Evolutionary conservation across 2,329 filamentous ascomycete genomes (phyloP).

Genomic region (Juglanconis juglandina): DNA sequence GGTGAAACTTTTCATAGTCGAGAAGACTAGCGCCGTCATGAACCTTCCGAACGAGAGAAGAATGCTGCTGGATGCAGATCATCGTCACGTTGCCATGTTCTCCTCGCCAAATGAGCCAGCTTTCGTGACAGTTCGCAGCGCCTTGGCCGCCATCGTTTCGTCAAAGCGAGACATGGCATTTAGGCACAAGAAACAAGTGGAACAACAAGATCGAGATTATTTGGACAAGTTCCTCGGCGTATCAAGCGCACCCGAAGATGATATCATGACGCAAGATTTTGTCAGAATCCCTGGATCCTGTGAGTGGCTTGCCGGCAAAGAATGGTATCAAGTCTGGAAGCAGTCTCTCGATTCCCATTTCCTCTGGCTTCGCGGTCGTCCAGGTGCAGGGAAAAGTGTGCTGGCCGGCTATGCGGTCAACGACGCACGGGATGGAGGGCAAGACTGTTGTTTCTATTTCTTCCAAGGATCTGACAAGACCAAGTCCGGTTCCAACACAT

Average conservation of each 20-base stretch:
- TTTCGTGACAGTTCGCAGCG: constrained; percentile 27
- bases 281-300: constrained; percentile 10
- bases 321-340: constrained; percentile 14
- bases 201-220: neutral
- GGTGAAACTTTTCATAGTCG: constrained; percentile 27
- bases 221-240: constrained; percentile 14
- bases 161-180: neutral
- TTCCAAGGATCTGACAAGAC: constrained; percentile 28
- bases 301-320: constrained; percentile 16
- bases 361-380: constrained; percentile 21
- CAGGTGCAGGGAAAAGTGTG: constrained; percentile 22
- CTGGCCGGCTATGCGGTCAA: constrained; percentile 18
- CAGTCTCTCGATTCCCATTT: neutral
- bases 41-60: constrained; percentile 26
- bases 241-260: constrained; percentile 18
- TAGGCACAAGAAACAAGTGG: neutral
- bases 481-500: constrained; percentile 32
- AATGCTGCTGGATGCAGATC: constrained; percentile 28
- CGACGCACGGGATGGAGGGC: constrained; percentile 8
- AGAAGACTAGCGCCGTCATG: constrained; percentile 28
- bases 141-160: constrained; percentile 21
- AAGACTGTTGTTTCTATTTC: constrained; percentile 22
- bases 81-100: constrained; percentile 28
- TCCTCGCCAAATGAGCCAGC: constrained; percentile 22
- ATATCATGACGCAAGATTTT: constrained; percentile 13